Evolutionary conservation across 169 alveolate genomes (phyloP), one percentile per base, ranked within the genome.

Genomic region (Babesia bovis): DNA sequence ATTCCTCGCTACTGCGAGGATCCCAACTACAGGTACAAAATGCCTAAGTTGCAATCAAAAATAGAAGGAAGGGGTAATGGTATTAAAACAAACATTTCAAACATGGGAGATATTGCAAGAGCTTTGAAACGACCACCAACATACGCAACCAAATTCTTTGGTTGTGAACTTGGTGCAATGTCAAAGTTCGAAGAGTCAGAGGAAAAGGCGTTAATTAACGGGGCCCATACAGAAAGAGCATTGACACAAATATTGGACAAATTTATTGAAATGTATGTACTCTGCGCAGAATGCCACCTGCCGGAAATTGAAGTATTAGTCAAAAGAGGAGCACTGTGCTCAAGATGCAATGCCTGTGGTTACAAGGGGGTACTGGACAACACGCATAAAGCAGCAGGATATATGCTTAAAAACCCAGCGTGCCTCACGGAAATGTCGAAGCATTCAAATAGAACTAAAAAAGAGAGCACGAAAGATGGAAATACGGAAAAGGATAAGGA

Each of bases 341-440:
- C 96, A 21, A 78, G 92, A 44, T 98, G 99, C 90, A 96, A 97
- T 77, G 98, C 99, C 35, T 98, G 99, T 82, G 99, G 99, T 35
- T 85, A 92, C 79, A 87, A 87, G 26, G 96, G 97, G 23, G 91
- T 90, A 21, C 88, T 96, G 59, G 99, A 98, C 74, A 95, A 88
- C 82, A 79, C 95, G 10, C 99, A 98, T 88, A 96, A 96, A 83
- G 94, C 97, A 23, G 98, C 99, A 17, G 85, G 94, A 25, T 96
- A 93, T 92, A 97, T 98, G 74, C 82, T 94, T 38, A 96, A 95
- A 84, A 93, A 96, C 66, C 99, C 99, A 15, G 60, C 82, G 32
- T 78, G 83, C 32, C 76, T 78, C 30, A 85, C 82, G 35, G 69
- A 50, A 26, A 81, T 50, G 58, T 51, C 68, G 21, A 52, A 38